These are phyloP conservation scores for Candida saitoana DNA, from an alignment of 805 yeast genomes.

Conservation along the genomic window DNA sequence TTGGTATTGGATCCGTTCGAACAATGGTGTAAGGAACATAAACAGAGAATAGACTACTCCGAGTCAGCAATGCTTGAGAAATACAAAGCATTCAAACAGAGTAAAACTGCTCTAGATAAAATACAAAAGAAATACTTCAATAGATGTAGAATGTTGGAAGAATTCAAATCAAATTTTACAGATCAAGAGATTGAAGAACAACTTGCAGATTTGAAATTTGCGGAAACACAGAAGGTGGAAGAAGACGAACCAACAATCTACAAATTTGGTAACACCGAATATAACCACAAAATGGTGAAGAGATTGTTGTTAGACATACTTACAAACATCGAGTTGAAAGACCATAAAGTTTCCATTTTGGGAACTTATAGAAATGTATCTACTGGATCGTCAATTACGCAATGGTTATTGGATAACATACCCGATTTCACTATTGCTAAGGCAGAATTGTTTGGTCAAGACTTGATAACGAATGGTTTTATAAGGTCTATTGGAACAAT, in stretches of 20 bases:
- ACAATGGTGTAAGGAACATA: slow-evolving; percentile 73
- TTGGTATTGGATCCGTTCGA: slow-evolving; percentile 68
- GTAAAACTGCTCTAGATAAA: slow-evolving; percentile 45
- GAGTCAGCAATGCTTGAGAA: slow-evolving; percentile 50
- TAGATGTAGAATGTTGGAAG: slow-evolving; percentile 72
- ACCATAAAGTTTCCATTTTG: slow-evolving; percentile 61
- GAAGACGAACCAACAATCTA: slow-evolving; percentile 23
- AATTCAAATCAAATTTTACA: slow-evolving; percentile 46
- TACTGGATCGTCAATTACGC: slow-evolving; percentile 57
- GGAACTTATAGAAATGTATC: slow-evolving; percentile 64
- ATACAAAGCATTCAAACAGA: slow-evolving; percentile 49
- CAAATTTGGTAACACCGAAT: slow-evolving; percentile 29
- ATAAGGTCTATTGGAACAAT: slow-evolving; percentile 63
- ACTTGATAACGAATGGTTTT: slow-evolving; percentile 56
- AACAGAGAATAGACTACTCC: slow-evolving; percentile 58
- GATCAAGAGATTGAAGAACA: slow-evolving; percentile 41
- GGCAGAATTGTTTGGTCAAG: slow-evolving; percentile 75
- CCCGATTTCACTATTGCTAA: slow-evolving; percentile 46
- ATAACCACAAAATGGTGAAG: slow-evolving; percentile 26
- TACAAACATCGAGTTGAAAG: slow-evolving; percentile 44
- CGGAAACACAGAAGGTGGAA: slow-evolving; percentile 11
- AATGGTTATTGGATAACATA: slow-evolving; percentile 51
- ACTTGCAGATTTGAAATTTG: slow-evolving; percentile 17
- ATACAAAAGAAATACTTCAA: slow-evolving; percentile 69
- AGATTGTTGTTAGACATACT: slow-evolving; percentile 33